These are phyloP conservation scores for Rhipidocladum racemiflorum DNA, from an alignment of 176 grass and related monocot species.

Conservation along the genomic window DNA sequence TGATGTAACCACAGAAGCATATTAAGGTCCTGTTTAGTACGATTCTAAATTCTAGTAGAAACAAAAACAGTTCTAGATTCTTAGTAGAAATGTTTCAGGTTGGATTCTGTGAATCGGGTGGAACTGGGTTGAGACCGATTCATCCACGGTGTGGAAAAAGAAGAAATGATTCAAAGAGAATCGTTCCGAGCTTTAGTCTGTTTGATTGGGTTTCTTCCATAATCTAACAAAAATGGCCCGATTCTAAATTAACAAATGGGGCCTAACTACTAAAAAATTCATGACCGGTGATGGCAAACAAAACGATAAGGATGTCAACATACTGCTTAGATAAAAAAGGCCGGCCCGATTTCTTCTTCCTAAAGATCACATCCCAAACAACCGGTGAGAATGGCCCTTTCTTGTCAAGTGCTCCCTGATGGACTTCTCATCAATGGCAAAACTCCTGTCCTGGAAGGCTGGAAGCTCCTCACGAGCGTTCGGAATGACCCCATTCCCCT, in stretches of 20 bases:
- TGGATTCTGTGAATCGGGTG: no score
- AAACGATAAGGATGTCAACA: conserved; percentile 28
- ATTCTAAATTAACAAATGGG: no score
- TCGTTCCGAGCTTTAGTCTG: no score
- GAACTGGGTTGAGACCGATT: no score
- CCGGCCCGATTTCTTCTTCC: conserved; percentile 48
- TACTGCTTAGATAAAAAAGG: conserved; percentile 55
- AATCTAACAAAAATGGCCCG: no score
- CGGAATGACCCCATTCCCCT: conserved; percentile 74
- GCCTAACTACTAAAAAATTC: conserved; percentile 1
- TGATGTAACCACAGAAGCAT: conserved; percentile 14
- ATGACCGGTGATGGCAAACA: not conserved
- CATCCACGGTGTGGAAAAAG: no score
- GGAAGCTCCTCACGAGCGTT: conserved; percentile 75
- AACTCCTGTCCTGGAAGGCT: conserved; percentile 74
- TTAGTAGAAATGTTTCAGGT: no score
- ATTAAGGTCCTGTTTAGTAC: no score
- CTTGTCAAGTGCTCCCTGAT: conserved; percentile 92
- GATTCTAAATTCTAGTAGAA: no score
- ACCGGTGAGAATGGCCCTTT: conserved; percentile 75
- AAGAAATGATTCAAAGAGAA: no score
- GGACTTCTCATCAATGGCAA: conserved; percentile 75
- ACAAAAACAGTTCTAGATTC: no score
- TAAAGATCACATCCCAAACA: conserved; percentile 83
- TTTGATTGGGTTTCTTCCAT: no score